phyloP scores from a whole-genome alignment of 1,139 yeast genomes.

The Taiozyma sp. region DNA sequence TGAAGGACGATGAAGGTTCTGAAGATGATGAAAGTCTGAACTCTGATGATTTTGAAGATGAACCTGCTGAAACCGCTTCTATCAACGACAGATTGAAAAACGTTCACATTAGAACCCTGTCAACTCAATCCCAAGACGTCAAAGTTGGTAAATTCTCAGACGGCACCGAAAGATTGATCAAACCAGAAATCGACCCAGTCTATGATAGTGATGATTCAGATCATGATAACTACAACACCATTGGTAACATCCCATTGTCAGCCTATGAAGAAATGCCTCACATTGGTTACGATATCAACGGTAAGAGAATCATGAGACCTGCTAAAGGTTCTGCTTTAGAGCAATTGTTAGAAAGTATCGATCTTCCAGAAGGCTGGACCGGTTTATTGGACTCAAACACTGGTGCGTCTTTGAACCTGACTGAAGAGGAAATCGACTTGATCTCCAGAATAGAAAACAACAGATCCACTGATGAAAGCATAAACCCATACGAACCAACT shows the following conservation, averaged over 20 bases:
- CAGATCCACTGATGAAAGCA: conserved; percentile 73
- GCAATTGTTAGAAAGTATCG: conserved; percentile 80
- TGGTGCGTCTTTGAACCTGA: conserved; percentile 79
- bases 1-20: conserved; percentile 42
- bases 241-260: conserved; percentile 86
- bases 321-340: conserved; percentile 96
- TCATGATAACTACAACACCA: conserved; percentile 76
- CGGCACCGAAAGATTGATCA: conserved; percentile 68
- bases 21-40: conserved; percentile 27
- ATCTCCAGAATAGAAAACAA: conserved; percentile 82
- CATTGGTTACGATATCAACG: conserved; percentile 94
- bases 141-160: conserved; percentile 62
- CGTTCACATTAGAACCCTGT: conserved; percentile 44
- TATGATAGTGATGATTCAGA: conserved; percentile 95
- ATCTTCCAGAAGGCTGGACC: conserved; percentile 97
- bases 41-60: conserved; percentile 39
- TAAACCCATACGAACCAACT: conserved; percentile 89
- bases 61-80: conserved; percentile 44
- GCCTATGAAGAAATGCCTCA: conserved; percentile 98
- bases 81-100: conserved; percentile 52
- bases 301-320: conserved; percentile 97
- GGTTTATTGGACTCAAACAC: conserved; percentile 89
- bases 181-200: conserved; percentile 87
- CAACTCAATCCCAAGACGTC: conserved; percentile 32
- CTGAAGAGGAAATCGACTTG: conserved; percentile 86